These are phyloP conservation scores for Flaveria linearis DNA, from an alignment of 129 eudicot genomes.

Conservation along the genomic window DNA sequence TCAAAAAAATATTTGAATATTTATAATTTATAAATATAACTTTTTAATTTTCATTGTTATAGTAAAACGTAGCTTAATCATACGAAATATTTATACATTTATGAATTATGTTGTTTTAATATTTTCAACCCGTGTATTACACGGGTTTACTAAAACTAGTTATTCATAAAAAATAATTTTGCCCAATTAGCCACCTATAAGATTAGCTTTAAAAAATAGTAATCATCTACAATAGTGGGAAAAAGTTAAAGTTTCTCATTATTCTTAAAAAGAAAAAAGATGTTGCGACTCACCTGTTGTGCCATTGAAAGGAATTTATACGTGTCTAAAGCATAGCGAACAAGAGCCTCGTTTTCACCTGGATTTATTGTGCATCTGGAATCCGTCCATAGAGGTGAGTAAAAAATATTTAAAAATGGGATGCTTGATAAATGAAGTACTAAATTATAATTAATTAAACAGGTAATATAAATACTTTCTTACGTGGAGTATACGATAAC, in stretches of 20 bases:
- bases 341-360: conserved; percentile 88
- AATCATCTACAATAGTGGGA: not conserved
- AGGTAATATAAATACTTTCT: conserved; percentile 24
- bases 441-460: not conserved
- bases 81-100: too few relatives aligned
- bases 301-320: conserved; percentile 87
- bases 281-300: conserved; percentile 57
- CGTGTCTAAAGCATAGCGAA: conserved; percentile 86
- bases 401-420: not conserved
- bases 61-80: too few relatives aligned
- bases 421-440: not conserved
- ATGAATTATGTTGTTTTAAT: too few relatives aligned
- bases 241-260: not conserved
- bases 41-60: too few relatives aligned
- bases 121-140: too few relatives aligned
- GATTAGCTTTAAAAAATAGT: conserved; percentile 19
- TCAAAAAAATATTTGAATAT: too few relatives aligned
- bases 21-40: too few relatives aligned
- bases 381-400: conserved; percentile 6
- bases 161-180: not conserved
- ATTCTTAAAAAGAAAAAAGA: not conserved
- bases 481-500: conserved; percentile 95
- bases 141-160: too few relatives aligned
- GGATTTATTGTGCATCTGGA: conserved; percentile 95
- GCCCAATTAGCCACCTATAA: not conserved